Evolutionary conservation across 129 eudicot genomes (phyloP).

Genomic region (Lactuca saligna): DNA sequence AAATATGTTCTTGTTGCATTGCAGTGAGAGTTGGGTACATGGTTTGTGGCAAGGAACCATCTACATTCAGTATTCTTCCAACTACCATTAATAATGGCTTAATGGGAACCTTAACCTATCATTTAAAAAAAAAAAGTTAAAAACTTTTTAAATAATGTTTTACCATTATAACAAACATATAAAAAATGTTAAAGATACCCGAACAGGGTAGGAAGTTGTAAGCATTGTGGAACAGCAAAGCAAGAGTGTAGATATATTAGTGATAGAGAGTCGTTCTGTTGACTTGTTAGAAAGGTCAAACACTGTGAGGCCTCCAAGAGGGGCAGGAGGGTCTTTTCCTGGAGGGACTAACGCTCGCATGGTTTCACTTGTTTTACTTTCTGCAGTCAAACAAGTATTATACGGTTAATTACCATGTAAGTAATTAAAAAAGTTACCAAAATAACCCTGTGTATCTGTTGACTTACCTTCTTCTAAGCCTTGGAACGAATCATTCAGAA

Average conservation of each 20-base stretch:
- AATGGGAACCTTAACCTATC: conserved; percentile 63
- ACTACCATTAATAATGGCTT: conserved; percentile 54
- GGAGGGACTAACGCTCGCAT: conserved; percentile 59
- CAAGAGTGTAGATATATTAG: conserved; percentile 58
- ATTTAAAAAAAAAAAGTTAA: conserved; percentile 20
- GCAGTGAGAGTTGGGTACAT: conserved; percentile 54
- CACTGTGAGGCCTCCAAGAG: conserved; percentile 60
- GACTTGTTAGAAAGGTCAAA: conserved; percentile 40
- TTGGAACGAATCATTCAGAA: conserved; percentile 64
- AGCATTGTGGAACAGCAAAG: conserved; percentile 78
- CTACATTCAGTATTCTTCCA: conserved; percentile 74
- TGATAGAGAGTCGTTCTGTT: conserved; percentile 45
- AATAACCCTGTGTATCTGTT: neutral
- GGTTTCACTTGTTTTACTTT: conserved; percentile 42
- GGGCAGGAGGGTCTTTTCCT: conserved; percentile 71
- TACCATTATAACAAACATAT: neutral
- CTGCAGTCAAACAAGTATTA: conserved; percentile 32
- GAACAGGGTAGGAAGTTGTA: conserved; percentile 60
- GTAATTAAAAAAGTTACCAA: conserved; percentile 16
- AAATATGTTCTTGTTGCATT: conserved; percentile 72
- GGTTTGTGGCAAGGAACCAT: conserved; percentile 62
- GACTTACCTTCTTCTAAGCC: conserved; percentile 84
- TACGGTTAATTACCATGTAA: too few relatives aligned
- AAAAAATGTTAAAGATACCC: conserved; percentile 40
- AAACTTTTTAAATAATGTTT: neutral